Evolutionary conservation across 352 stramenopile species (phyloP), one percentile per base, ranked within the genome.

Genomic region (Phytopythium chamaehyphon): DNA sequence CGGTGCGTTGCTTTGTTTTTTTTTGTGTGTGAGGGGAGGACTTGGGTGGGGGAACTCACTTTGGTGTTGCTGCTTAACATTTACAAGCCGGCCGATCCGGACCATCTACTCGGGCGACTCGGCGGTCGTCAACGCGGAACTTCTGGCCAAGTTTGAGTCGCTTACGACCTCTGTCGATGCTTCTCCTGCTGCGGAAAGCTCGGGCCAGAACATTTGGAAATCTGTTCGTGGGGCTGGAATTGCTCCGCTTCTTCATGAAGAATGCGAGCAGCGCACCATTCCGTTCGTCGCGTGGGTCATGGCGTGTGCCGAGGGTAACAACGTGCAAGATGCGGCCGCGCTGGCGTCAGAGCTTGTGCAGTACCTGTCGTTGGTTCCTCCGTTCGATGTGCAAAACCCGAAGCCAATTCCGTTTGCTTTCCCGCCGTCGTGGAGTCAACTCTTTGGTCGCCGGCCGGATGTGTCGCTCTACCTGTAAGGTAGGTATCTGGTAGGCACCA

Each of bases 241-340:
- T 22, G 61, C 80, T 23, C 74, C 76, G 14, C 51, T 90, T 24
- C 45, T 93, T 6, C 60, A 81, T 40, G 43, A 50, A 9, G 39
- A 71, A 15, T 81, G 75, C 52, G 51, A 64, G 15, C 52, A 66
- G 18, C 40, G 50, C 11, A 65, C 72, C 12, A 19, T 83, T 21
- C 51, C 68, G 22, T 76, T 86, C 19, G 66, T 87, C 8, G 71
- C 74, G 24, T 73, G 85, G 42, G 47, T 93, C 36, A 76, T 91
- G 68, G 67, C 73, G 15, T 91, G 80, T 45, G 70, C 83, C 0
- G 83, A 93, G 58, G 83, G 83, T 10, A 77, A 93, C 61, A 93
- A 93, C 57, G 77, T 93, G 6, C 76, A 76, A 0, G 80, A 93
- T 19, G 83, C 83, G 7, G 61, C 69, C 18, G 65, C 64, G 4